Base-by-base conservation (phyloP, 331 rosid genomes). In the Acacia pycnantha region DNA sequence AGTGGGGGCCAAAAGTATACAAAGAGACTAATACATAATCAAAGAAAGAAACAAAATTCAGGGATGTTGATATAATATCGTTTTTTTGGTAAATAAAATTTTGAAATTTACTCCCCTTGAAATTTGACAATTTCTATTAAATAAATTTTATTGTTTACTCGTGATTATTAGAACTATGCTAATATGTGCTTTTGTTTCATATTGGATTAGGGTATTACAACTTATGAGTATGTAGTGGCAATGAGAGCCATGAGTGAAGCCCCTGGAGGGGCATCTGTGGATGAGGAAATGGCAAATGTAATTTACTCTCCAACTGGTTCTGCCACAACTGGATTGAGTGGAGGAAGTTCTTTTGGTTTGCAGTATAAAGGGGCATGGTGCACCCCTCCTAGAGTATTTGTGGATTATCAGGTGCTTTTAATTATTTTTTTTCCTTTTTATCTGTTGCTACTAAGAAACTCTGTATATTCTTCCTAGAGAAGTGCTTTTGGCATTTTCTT, bases 171-270 rank as follows among this genome's bases (percentile, higher is more conserved):
- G 62, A 74, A 50, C 67, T 79, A 51, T 77, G 50, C 80, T 86
- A 74, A 74, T 77, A 33, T 47, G 19, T 43, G 33, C 47, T 41
- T 77, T 65, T 73, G 10, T 33, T 64, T 56, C 48, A 37, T 82
- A 47, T 85, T 85, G 84, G 79, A 82, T 83, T 90, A 95, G 98
- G 98, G 98, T 70, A 95, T 93, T 80, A 93, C 98, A 64, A 95
- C 98, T 78, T 95, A 95, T 61, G 98, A 95, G 79, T 95, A 91
- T 80, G 98, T 95, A 65, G 95, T 95, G 84, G 97, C 97, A 48
- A 95, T 95, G 98, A 90, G 98, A 90, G 96, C 97, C 79, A 91
- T 90, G 89, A 94, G 97, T 81, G 97, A 93, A 86, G 92, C 89
- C 46, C 98, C 92, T 76, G 95, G 87, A 24, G 93, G 88, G 79